Evolutionary conservation across 345 rosid species (phyloP), one percentile per base, ranked within the genome.

Genomic region (Populus ilicifolia): DNA sequence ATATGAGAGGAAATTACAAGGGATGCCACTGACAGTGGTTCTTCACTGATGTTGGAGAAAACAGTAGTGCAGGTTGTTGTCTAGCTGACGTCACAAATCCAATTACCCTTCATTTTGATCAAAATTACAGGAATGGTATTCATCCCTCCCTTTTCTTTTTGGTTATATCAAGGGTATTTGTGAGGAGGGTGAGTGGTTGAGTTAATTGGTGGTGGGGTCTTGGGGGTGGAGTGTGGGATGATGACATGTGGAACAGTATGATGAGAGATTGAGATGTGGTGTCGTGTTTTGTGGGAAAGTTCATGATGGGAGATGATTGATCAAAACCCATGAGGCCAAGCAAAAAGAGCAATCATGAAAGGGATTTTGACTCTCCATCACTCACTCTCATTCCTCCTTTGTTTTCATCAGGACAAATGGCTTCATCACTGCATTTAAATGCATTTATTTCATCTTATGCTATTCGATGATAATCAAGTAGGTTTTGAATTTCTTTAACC

Each of bases 31-130:
- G 59, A 52, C 59, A 52, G 10, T 43, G n/a, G n/a, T 52, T 52
- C n/a, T 20, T 52, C n/a, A 52, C 21, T 18, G 59, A 20, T 52
- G 59, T 8, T 0, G n/a, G 59, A 18, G 59, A 52, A 20, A 20
- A 52, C 59, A 52, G 59, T 2, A 0, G 59, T 52, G 23, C 59
- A 6, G 59, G 59, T 20, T 20, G n/a, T 23, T 78, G 88, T 82
- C 82, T 75, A 39, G 83, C 69, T 86, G 85, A 87, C 89, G 87
- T 87, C 88, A 86, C 39, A 38, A 11, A 30, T 5, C 7, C 50
- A 8, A 77, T 69, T 64, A 75, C 77, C 78, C 74, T 67, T 72
- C 2, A 33, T 61, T 56, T 78, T n/a, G 0, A 13, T 5, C 14
- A 12, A 61, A 79, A 76, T 86, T 81, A 87, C 86, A 64, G 48